Evolutionary conservation across 1,284 basidiomycete species (phyloP).

Genomic region (Trichosporon faecale): DNA sequence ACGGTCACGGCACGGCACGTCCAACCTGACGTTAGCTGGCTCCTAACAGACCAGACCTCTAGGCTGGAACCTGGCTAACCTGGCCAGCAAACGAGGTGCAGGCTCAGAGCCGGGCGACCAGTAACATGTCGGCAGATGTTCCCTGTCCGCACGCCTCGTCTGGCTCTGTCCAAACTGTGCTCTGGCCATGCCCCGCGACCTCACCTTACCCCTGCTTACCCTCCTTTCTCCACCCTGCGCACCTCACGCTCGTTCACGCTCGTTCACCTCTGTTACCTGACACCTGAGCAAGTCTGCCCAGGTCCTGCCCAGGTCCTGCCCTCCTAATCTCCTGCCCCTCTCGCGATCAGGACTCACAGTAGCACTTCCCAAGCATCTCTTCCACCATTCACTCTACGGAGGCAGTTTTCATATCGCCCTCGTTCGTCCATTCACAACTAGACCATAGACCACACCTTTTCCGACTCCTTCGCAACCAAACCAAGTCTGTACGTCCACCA

Average conservation of each 20-base stretch:
- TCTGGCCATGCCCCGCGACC: not conserved
- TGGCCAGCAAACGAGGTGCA: not conserved
- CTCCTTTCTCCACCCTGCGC: not conserved
- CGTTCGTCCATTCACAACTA: not conserved
- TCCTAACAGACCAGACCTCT: not conserved
- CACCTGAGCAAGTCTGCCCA: not conserved
- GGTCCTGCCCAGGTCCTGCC: not conserved
- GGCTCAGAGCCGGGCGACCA: not conserved
- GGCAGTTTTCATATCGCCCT: conserved; percentile 7
- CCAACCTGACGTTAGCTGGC: not conserved
- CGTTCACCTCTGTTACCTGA: too few relatives aligned
- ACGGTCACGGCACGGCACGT: not conserved
- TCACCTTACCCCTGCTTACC: not conserved
- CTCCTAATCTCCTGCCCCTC: not conserved
- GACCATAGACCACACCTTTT: not conserved
- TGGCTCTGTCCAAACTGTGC: not conserved
- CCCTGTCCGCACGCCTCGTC: not conserved
- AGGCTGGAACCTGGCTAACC: not conserved
- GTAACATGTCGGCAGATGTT: not conserved
- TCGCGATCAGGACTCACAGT: not conserved
- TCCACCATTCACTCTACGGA: not conserved
- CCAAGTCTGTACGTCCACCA: not conserved
- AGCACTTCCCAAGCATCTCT: conserved; percentile 3
- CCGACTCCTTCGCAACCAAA: not conserved
- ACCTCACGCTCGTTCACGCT: not conserved